These are phyloP conservation scores for Echeveria elegans DNA, from an alignment of 164 flowering plant species.

Conservation along the genomic window DNA sequence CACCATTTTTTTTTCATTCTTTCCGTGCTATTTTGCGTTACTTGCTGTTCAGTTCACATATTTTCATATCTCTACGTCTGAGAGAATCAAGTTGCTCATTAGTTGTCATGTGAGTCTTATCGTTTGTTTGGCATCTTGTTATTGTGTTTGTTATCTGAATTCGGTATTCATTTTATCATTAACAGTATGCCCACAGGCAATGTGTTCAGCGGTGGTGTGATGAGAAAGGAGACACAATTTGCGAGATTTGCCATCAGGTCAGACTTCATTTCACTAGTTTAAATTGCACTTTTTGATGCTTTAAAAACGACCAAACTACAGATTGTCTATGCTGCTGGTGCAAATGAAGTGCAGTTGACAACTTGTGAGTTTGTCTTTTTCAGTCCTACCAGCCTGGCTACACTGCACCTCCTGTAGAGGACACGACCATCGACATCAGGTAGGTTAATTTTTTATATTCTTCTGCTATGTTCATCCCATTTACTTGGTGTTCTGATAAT, in stretches of 20 bases:
- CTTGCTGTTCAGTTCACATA: no score
- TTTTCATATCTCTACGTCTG: neutral
- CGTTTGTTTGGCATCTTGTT: neutral
- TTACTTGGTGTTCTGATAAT: neutral
- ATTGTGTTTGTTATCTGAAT: no score
- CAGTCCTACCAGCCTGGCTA: slow-evolving; percentile 86
- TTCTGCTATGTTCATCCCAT: neutral
- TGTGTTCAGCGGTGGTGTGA: slow-evolving; percentile 73
- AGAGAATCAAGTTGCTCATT: neutral
- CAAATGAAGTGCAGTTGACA: neutral
- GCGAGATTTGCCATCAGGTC: slow-evolving; percentile 73
- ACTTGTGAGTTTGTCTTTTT: slow-evolving; percentile 5
- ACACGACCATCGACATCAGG: slow-evolving; percentile 81
- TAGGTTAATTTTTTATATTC: slow-evolving; percentile 16
- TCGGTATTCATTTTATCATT: neutral
- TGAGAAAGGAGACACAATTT: slow-evolving; percentile 62
- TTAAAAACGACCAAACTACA: neutral
- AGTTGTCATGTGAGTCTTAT: neutral
- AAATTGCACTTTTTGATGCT: neutral
- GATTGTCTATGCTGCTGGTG: neutral
- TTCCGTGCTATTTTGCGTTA: no score
- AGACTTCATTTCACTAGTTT: neutral
- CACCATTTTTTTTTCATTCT: neutral
- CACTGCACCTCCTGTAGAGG: slow-evolving; percentile 78
- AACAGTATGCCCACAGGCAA: slow-evolving; percentile 67